Base-by-base conservation (phyloP, 2,329 filamentous ascomycete genomes). In the Drechslerella dactyloides region DNA sequence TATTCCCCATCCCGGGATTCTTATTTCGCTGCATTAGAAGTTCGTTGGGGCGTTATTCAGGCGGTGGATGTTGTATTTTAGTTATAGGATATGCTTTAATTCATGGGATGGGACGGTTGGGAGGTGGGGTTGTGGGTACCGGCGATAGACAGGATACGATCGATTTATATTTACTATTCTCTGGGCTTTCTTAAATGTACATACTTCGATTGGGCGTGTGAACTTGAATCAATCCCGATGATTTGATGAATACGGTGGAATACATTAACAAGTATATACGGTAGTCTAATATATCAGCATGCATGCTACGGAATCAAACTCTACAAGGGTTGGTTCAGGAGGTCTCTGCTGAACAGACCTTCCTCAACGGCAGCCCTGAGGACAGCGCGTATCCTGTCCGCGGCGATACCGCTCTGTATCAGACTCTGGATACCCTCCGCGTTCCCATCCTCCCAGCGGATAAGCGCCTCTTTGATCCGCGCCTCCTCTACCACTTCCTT, bases 271-370 rank as follows among this genome's bases (percentile, higher is more conserved):
- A n/a, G n/a, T n/a, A n/a, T 33, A 3, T 33, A 33, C 27, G 27
- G 27, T 33, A 33, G 8, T 33, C 8, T 33, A 33, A 33, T 33
- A 3, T 33, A 8, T 33, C 27, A 33, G 8, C 8, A 33, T 33
- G n/a, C n/a, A n/a, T n/a, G n/a, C n/a, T n/a, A n/a, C n/a, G n/a
- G n/a, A n/a, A n/a, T n/a, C n/a, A n/a, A n/a, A n/a, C n/a, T n/a
- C n/a, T 15, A 17, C 37, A 4, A 17, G 13, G 15, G 3, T 17
- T 42, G 5, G 13, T 35, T 46, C 17, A 64, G 44, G 2, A 37
- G 15, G 40, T 33, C 77, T 75, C 24, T 80, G 79, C 75, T 69
- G 55, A 76, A 74, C 27, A 76, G 35, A 17, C 69, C 74, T 23
- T 76, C 75, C 51, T 76, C 76, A 1, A 75, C 69, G 21, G 73